Conservation (phyloP, 1,139 yeast species). For the Candida labiduridarum region DNA sequence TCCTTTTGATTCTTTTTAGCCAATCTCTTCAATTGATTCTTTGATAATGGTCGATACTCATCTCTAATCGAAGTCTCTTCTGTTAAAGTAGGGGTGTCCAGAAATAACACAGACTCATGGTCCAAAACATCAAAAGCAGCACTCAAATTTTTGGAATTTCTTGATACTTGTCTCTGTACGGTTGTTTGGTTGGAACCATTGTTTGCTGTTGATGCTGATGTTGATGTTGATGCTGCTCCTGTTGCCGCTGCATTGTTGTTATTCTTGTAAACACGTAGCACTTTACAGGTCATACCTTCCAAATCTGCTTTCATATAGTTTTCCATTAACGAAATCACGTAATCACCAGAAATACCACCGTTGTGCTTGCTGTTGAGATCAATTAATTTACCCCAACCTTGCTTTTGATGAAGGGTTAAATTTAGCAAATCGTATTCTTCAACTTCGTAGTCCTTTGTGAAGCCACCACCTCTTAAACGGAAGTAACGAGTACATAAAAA, state of each 20-base stretch:
- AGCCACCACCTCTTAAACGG: conserved; percentile 15
- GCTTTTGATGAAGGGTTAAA: conserved; percentile 30
- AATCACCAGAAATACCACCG: conserved; percentile 41
- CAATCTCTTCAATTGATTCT: conserved; percentile 37
- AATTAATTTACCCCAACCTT: conserved; percentile 40
- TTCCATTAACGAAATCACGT: conserved; percentile 39
- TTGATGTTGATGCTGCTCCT: conserved; percentile 1
- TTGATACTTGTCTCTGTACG: conserved; percentile 5
- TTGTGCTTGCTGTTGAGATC: conserved; percentile 30
- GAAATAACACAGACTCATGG: conserved; percentile 26
- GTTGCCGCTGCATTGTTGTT: background rate
- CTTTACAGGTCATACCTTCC: conserved; percentile 35
- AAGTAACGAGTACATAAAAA: conserved; percentile 18
- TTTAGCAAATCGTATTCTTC: conserved; percentile 33
- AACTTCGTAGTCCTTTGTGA: conserved; percentile 25
- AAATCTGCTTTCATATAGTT: conserved; percentile 33
- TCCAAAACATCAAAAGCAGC: conserved; percentile 39
- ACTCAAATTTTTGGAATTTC: conserved; percentile 20
- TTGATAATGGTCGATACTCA: conserved; percentile 30
- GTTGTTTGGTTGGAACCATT: background rate
- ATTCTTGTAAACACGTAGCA: conserved; percentile 33
- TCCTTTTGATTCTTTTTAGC: conserved; percentile 26
- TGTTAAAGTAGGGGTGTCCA: conserved; percentile 15
- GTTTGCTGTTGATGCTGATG: background rate
- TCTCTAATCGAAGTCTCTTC: conserved; percentile 11